Conservation (phyloP, 805 yeast species). For the Candida krabiensis region DNA sequence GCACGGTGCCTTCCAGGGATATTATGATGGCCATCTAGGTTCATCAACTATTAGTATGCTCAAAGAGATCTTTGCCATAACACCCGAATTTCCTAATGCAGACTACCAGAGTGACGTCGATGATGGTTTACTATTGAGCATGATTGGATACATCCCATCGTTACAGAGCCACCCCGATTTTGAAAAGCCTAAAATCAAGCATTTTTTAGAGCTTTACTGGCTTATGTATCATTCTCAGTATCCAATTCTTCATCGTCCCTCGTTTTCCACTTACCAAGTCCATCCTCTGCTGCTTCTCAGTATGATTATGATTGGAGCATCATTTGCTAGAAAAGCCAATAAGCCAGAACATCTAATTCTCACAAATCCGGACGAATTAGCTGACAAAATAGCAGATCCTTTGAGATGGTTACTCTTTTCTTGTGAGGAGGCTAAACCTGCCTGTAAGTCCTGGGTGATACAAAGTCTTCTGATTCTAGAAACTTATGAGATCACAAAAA, state of each 20-base stretch:
- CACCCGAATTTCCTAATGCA: constrained; percentile 26
- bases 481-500: constrained; percentile 46
- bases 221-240: constrained; percentile 53
- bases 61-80: constrained; percentile 22
- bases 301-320: constrained; percentile 56
- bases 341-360: constrained; percentile 8
- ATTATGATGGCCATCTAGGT: constrained; percentile 21
- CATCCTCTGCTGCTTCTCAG: constrained; percentile 53
- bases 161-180: constrained; percentile 23
- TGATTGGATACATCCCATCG: constrained; percentile 20
- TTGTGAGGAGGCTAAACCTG: constrained; percentile 43
- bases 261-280: constrained; percentile 49
- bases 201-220: constrained; percentile 46
- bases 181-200: constrained; percentile 14
- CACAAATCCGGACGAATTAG: constrained; percentile 26
- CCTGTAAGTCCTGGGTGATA: constrained; percentile 49
- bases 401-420: constrained; percentile 46
- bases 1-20: constrained; percentile 18
- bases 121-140: constrained; percentile 12
- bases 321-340: constrained; percentile 12
- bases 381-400: constrained; percentile 41
- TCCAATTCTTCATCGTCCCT: constrained; percentile 47
- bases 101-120: constrained; percentile 23
- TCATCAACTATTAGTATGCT: constrained; percentile 19
- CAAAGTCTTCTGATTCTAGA: constrained; percentile 49